phyloP scores from a whole-genome alignment of 495 filamentous ascomycete genomes.

The Aspergillus affinis region DNA sequence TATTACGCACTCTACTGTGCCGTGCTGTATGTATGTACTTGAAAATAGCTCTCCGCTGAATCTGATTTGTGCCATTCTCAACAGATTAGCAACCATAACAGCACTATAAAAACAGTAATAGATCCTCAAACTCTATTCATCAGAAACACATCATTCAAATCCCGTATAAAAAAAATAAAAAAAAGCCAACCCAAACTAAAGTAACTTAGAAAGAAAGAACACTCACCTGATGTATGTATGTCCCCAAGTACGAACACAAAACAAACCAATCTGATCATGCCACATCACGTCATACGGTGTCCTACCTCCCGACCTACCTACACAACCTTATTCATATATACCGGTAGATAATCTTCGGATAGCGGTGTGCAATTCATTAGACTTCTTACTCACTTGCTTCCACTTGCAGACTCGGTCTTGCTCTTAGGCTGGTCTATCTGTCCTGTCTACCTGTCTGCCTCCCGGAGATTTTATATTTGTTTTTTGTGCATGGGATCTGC shows the following conservation, averaged over 20 bases:
- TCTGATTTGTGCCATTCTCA: too few species aligned
- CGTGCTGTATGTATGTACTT: too few species aligned
- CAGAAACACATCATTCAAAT: too few species aligned
- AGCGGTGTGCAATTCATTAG: neutral
- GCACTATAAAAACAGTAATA: too few species aligned
- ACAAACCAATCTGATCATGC: neutral
- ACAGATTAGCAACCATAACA: too few species aligned
- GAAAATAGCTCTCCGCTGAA: too few species aligned
- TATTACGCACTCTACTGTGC: too few species aligned
- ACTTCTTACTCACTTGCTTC: neutral
- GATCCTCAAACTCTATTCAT: too few species aligned
- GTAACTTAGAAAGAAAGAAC: too few species aligned
- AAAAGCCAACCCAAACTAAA: too few species aligned
- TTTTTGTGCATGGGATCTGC: neutral
- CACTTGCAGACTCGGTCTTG: neutral
- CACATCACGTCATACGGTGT: neutral
- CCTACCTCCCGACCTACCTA: neutral
- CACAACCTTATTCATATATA: neutral
- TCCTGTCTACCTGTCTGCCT: neutral
- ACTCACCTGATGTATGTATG: too few species aligned
- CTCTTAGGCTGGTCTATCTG: neutral
- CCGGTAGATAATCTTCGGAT: neutral
- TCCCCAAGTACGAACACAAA: neutral
- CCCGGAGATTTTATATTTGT: neutral
- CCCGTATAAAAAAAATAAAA: too few species aligned